Evolutionary conservation across 192 early-diverging fungal genomes (phyloP), one percentile per base, ranked within the genome.

Genomic region (Lunasporangiospora selenospora): DNA sequence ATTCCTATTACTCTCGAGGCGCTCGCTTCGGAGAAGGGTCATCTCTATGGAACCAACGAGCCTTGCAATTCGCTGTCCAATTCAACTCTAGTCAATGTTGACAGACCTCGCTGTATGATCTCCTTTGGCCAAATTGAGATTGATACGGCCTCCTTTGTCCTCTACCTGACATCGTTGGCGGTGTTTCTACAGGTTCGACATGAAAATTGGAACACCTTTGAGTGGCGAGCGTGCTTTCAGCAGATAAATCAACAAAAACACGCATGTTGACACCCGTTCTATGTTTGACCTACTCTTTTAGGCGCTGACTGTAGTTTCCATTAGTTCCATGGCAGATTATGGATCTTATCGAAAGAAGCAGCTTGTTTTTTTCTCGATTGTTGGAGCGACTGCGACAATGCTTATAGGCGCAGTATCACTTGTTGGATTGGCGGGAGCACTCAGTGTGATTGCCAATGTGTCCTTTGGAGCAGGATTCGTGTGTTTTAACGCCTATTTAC

Each of bases 401-500:
- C 58, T 83, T n/a, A 75, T 85, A n/a, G 67, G 58, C 24, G 43
- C 75, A 4, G 41, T 66, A 24, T 48, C 60, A 7, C 50, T 56
- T 15, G 57, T 67, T 2, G 60, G 67, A 43, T 48, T 80, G 32
- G 78, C 75, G 10, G 77, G 75, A 4, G 44, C 71, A 2, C 51
- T 85, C 18, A 66, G 70, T 59, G 75, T 81, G 24, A 59, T 79
- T 10, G 76, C 65, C 11, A 81, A 78, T 34, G 73, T 85, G 8
- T 67, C 62, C 30, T 85, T 80, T 67, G 83, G 83, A 0, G 77
- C 71, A 11, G 49, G 75, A 11, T 55, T 79, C 6, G 83, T 85
- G 8, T 85, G 79, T 41, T 82, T 81, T 53, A 81, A 85, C 30
- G 79, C 77, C 10, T 85, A 78, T 50, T 53, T 85, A 45, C 83